These are phyloP conservation scores for Aleurites moluccanus DNA, from an alignment of 441 rosid genomes.

Conservation along the genomic window DNA sequence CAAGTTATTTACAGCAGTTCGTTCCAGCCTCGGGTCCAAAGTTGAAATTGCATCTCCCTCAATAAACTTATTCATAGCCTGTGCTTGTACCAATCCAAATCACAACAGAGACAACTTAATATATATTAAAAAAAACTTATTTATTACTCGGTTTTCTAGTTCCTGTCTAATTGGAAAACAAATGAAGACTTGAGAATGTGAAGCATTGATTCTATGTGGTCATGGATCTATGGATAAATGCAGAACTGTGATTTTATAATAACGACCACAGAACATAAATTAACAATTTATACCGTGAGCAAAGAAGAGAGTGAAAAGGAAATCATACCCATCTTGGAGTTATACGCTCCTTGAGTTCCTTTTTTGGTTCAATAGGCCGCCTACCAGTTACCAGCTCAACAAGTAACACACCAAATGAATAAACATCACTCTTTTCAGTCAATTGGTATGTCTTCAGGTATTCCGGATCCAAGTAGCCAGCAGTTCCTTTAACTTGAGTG, in stretches of 20 bases:
- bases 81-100: slow-evolving; percentile 29
- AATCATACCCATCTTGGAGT: slow-evolving; percentile 74
- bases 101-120: slow-evolving; percentile 9
- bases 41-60: slow-evolving; percentile 59
- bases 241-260: not conserved
- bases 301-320: slow-evolving; percentile 16
- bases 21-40: slow-evolving; percentile 74
- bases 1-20: slow-evolving; percentile 41
- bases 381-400: slow-evolving; percentile 82
- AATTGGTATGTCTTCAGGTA: slow-evolving; percentile 86
- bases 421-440: slow-evolving; percentile 93
- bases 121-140: no score
- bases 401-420: slow-evolving; percentile 89
- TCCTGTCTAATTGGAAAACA: not conserved
- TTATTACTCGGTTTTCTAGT: not conserved
- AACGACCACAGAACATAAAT: not conserved
- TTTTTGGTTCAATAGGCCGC: slow-evolving; percentile 81
- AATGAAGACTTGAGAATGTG: not conserved
- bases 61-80: slow-evolving; percentile 74
- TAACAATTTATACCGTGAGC: not conserved
- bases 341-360: slow-evolving; percentile 68
- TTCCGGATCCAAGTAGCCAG: slow-evolving; percentile 93
- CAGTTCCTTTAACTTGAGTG: slow-evolving; percentile 98
- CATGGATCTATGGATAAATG: not conserved
- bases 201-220: not conserved